phyloP scores from a whole-genome alignment of 805 yeast genomes.

The Hanseniaspora lindneri region DNA sequence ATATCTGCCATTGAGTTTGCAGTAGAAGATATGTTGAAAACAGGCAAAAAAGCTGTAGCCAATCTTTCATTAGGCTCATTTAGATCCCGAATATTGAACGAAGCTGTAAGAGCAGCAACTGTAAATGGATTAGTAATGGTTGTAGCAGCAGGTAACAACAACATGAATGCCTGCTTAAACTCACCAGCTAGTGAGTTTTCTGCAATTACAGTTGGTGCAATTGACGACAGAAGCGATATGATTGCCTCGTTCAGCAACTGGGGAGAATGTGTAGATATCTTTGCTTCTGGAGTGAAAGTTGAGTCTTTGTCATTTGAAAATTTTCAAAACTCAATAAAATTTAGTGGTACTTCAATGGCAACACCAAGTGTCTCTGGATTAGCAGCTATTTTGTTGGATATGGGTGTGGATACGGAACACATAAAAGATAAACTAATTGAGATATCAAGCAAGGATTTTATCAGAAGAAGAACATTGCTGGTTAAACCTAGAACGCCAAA shows the following conservation, averaged over 20 bases:
- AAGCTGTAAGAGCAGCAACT: constrained; percentile 65
- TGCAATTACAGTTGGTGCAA: constrained; percentile 79
- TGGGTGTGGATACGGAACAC: constrained; percentile 36
- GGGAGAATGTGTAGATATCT: constrained; percentile 83
- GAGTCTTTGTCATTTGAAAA: constrained; percentile 38
- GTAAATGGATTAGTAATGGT: constrained; percentile 60
- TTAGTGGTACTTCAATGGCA: constrained; percentile 77
- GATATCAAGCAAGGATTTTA: constrained; percentile 37
- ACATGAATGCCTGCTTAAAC: constrained; percentile 64
- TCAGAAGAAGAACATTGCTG: constrained; percentile 36
- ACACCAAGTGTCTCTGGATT: constrained; percentile 64
- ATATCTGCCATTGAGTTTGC: constrained; percentile 57
- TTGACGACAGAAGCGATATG: constrained; percentile 58
- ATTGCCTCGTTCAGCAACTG: constrained; percentile 78
- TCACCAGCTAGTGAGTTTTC: constrained; percentile 72
- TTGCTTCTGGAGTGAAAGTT: constrained; percentile 69
- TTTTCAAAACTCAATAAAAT: constrained; percentile 21
- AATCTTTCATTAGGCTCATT: constrained; percentile 74
- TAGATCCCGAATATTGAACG: constrained; percentile 52
- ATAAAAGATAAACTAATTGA: constrained; percentile 35
- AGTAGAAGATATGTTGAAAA: constrained; percentile 41
- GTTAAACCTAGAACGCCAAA: constrained; percentile 51
- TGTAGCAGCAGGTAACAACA: constrained; percentile 81
- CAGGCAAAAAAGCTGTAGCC: constrained; percentile 43
- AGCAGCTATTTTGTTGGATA: constrained; percentile 42